Percentiles rank a stretch among this genome's conserved stretches.
These are phyloP conservation scores for Glonium stellatum DNA, from an alignment of 495 filamentous ascomycete genomes.

Conservation along the genomic window DNA sequence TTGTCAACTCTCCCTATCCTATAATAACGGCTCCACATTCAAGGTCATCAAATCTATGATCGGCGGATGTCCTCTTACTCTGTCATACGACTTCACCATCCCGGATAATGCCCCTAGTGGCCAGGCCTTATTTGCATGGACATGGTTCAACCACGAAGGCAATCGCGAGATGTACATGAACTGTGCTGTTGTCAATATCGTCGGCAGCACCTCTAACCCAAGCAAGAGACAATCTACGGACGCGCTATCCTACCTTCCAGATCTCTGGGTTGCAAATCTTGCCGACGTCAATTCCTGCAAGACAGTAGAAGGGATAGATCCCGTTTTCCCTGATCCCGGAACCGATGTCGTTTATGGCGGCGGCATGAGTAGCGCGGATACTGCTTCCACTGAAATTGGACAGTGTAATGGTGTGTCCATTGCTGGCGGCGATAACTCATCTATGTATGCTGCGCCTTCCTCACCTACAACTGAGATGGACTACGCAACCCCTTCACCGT, in stretches of 20 bases:
- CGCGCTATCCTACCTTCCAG: slow-evolving; percentile 41
- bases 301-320: slow-evolving; percentile 50
- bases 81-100: slow-evolving; percentile 55
- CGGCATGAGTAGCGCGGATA: slow-evolving; percentile 15
- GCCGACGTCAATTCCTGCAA: slow-evolving; percentile 40
- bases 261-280: slow-evolving; percentile 55
- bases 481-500: too few relatives aligned
- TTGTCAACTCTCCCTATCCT: slow-evolving; percentile 58
- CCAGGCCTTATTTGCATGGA: slow-evolving; percentile 54
- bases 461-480: too few relatives aligned
- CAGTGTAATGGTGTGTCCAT: neutral
- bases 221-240: slow-evolving; percentile 1
- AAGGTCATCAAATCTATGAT: slow-evolving; percentile 60
- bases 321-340: slow-evolving; percentile 69
- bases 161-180: slow-evolving; percentile 52
- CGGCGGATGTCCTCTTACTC: slow-evolving; percentile 51
- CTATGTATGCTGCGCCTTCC: neutral
- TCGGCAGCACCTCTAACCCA: slow-evolving; percentile 9
- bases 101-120: slow-evolving; percentile 55
- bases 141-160: slow-evolving; percentile 55
- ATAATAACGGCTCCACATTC: slow-evolving; percentile 55
- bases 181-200: slow-evolving; percentile 26
- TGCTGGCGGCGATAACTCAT: neutral
- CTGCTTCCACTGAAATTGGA: neutral
- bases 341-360: slow-evolving; percentile 44